Evolutionary conservation across 495 filamentous ascomycete species (phyloP), one percentile per base, ranked within the genome.

Genomic region (Melanomma pulvis-pyrius): DNA sequence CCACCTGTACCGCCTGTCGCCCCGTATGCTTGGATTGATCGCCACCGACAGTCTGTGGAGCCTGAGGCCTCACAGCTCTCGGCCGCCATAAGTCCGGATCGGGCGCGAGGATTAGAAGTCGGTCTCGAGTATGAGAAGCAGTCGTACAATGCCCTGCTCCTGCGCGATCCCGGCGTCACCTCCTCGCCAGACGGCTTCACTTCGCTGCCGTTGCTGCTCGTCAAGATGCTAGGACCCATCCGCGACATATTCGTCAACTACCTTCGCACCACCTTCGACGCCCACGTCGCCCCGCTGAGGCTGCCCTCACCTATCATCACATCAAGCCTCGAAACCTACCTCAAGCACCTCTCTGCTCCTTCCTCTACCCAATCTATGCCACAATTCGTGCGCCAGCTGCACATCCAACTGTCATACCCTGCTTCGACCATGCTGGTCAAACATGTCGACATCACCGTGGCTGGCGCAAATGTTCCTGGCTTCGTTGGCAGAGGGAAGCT

Each of bases 1-100:
- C 67, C 70, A 65, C 25, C 61, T 76, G 48, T 77, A 76, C 47
- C 71, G 74, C 53, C 22, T 76, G n/a, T 77, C 75, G 6, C 75
- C 75, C 70, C 76, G 25, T 68, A 76, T 55, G 53, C 69, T 17
- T 74, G 73, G 70, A 61, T 59, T 21, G 69, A 70, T 19, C n/a
- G 28, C 9, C 47, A 69, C 17, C 39, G 51, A 28, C 57, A 63
- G 26, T 5, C 56, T 4, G 8, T 61, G 17, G 63, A 52, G 32
- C 61, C 69, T 50, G 21, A 44, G 24, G n/a, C 52, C n/a, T n/a
- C n/a, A n/a, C n/a, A n/a, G n/a, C n/a, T n/a, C n/a, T n/a, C n/a
- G n/a, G n/a, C n/a, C n/a, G n/a, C n/a, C n/a, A n/a, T n/a, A n/a
- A n/a, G n/a, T 1, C 41, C 65, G 22, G 66, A 72, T 12, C 56